A percentile compares a stretch with the other conserved stretches of the same genome.
These are phyloP conservation scores for Pueraria montana DNA, from an alignment of 306 rosid species.

Conservation along the genomic window DNA sequence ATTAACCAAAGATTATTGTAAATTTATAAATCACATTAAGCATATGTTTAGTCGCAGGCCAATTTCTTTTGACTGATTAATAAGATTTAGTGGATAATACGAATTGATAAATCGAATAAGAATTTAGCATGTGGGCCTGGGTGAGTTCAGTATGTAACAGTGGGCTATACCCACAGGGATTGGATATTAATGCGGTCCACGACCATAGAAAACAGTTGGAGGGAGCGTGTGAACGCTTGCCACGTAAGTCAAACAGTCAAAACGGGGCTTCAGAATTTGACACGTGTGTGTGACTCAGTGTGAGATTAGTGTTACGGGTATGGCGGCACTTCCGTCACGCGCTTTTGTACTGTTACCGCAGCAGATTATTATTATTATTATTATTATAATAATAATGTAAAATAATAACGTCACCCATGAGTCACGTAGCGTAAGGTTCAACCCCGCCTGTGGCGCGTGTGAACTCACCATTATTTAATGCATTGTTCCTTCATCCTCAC, in stretches of 20 bases:
- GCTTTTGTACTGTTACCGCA: slow-evolving; percentile 29
- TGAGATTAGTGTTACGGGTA: slow-evolving; percentile 54
- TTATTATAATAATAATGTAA: background rate
- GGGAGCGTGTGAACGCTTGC: slow-evolving; percentile 42
- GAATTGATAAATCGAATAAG: background rate
- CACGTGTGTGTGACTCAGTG: slow-evolving; percentile 52
- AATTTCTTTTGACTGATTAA: background rate
- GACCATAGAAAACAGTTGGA: slow-evolving; percentile 19
- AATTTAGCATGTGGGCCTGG: slow-evolving; percentile 19
- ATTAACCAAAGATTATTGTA: background rate
- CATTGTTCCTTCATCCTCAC: background rate
- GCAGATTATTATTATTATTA: background rate
- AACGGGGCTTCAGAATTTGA: background rate
- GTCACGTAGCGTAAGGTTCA: slow-evolving; percentile 1
- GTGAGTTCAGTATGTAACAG: background rate
- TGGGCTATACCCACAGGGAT: background rate
- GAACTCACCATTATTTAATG: background rate
- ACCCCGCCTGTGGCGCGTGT: slow-evolving; percentile 44
- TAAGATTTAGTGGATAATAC: background rate
- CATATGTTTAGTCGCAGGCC: background rate
- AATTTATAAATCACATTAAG: background rate
- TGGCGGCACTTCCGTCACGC: slow-evolving; percentile 46
- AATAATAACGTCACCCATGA: slow-evolving; percentile 38
- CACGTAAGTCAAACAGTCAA: slow-evolving; percentile 54
- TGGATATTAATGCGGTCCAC: background rate